Evolutionary conservation across 2,329 filamentous ascomycete genomes (phyloP).

Genomic region (Fusarium albosuccineum): DNA sequence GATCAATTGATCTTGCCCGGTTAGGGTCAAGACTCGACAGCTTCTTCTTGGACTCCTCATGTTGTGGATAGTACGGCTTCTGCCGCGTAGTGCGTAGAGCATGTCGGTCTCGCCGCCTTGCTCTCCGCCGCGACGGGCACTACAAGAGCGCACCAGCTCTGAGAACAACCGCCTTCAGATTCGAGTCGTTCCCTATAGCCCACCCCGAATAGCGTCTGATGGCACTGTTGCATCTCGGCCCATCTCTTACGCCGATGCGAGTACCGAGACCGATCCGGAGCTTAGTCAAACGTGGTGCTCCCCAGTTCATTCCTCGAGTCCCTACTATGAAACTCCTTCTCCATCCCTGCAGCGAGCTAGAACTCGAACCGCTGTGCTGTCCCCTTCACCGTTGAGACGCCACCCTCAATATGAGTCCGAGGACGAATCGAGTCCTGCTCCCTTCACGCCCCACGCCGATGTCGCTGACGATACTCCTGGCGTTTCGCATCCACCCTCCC

Average conservation of each 20-base stretch:
- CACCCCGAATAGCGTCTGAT: slow-evolving; percentile 52
- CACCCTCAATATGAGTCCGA: slow-evolving; percentile 33
- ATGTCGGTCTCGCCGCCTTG: slow-evolving; percentile 51
- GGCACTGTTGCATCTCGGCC: slow-evolving; percentile 45
- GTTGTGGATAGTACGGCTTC: slow-evolving; percentile 36
- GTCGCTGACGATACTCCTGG: slow-evolving; percentile 32
- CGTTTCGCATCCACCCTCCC: slow-evolving; percentile 37
- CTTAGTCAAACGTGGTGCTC: slow-evolving; percentile 30
- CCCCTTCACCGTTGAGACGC: slow-evolving; percentile 38
- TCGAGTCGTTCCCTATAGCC: slow-evolving; percentile 56
- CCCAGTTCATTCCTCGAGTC: slow-evolving; percentile 36
- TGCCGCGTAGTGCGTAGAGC: slow-evolving; percentile 48
- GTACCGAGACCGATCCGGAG: slow-evolving; percentile 41
- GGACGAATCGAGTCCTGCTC: slow-evolving; percentile 33
- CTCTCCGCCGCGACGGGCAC: slow-evolving; percentile 46
- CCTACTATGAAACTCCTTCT: slow-evolving; percentile 43
- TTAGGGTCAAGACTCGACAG: slow-evolving; percentile 15
- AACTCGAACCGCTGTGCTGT: slow-evolving; percentile 29
- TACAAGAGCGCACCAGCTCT: slow-evolving; percentile 47
- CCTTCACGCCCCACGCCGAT: slow-evolving; percentile 39
- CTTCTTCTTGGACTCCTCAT: slow-evolving; percentile 30
- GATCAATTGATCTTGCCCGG: slow-evolving; percentile 30
- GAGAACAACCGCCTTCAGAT: slow-evolving; percentile 51
- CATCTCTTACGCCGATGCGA: slow-evolving; percentile 42
- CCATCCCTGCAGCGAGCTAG: slow-evolving; percentile 39